Percentiles rank a stretch among this genome's conserved stretches.
Evolutionary conservation across 2,329 filamentous ascomycete species (phyloP).

Genomic region (Chaetomiaceae sp.): DNA sequence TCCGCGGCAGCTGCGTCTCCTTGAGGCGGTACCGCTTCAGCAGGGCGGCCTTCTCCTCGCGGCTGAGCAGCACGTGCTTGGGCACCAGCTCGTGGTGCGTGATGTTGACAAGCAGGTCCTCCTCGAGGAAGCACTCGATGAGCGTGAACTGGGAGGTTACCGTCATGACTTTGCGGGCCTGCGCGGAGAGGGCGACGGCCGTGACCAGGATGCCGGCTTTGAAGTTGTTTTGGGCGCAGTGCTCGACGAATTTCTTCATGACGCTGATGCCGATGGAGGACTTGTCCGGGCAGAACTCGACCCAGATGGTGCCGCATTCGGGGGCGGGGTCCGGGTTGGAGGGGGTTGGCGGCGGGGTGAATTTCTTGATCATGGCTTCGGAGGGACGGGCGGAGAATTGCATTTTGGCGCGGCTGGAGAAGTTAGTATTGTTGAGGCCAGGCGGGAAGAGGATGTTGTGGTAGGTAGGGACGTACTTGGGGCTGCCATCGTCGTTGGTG

Average conservation of each 20-base stretch:
- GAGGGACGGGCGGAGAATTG: constrained; percentile 84
- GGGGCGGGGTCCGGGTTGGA: constrained; percentile 65
- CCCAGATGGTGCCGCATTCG: constrained; percentile 82
- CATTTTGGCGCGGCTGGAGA: constrained; percentile 70
- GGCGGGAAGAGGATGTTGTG: neutral
- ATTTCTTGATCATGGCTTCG: constrained; percentile 77
- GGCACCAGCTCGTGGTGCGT: constrained; percentile 96
- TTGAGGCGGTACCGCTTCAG: constrained; percentile 89
- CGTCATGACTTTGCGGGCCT: constrained; percentile 81
- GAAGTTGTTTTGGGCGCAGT: constrained; percentile 74
- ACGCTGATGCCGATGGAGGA: constrained; percentile 87
- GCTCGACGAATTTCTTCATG: constrained; percentile 82
- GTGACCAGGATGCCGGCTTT: constrained; percentile 90
- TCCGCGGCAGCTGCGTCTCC: constrained; percentile 93
- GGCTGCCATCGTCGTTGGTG: constrained; percentile 65
- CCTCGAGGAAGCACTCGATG: constrained; percentile 93
- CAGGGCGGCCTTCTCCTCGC: constrained; percentile 82
- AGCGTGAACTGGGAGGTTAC: constrained; percentile 70
- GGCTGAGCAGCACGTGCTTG: constrained; percentile 83
- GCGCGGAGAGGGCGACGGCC: constrained; percentile 73
- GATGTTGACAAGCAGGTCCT: constrained; percentile 95
- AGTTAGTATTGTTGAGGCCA: neutral
- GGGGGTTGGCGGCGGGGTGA: constrained; percentile 67
- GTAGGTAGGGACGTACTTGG: constrained; percentile 57
- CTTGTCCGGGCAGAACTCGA: constrained; percentile 72